Evolutionary conservation across 2,329 filamentous ascomycete genomes (phyloP), one percentile per base, ranked within the genome.

Genomic region (Rhynchosporium agropyri): DNA sequence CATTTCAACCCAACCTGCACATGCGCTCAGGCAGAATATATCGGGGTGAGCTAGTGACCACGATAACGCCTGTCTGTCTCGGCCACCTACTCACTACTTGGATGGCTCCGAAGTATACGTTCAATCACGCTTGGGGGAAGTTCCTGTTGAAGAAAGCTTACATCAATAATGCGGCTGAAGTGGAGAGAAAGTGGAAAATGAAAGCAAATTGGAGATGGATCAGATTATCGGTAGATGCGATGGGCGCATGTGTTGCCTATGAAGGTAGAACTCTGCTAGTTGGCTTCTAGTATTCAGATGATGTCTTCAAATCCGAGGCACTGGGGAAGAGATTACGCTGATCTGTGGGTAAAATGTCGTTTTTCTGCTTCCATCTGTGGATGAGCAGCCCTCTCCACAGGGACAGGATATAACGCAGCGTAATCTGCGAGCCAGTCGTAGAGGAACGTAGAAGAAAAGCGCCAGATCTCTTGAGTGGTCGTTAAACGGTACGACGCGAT

Each of bases 101-200:
- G 63, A 62, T 64, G 59, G 59, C 55, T 9, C 59, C 59, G 3
- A 62, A 57, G 12, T 64, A 64, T 33, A 59, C 43, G 10, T 64
- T 64, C 40, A 55, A 64, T 40, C 63, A 62, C 48, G 50, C 63
- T 9, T 62, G 56, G 50, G 55, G 63, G n/a, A 64, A 57, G n/a
- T 64, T 62, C 36, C 20, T 55, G 56, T 12, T 8, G 36, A 62
- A 51, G 56, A 51, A 43, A 26, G 20, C 49, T 29, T 62, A 50
- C 10, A 7, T 50, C 8, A 29, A 36, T 20, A 38, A 64, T 48
- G 53, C 58, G 38, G 54, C 10, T 3, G 40, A 29, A 8, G 46
- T 64, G 7, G 62, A 61, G 31, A 61, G 49, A 20, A 50, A 36
- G 31, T 64, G 63, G 63, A 56, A 20, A 29, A 13, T 50, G 49